Percentiles rank a stretch among this genome's conserved stretches.
phyloP scores from a whole-genome alignment of 2,329 filamentous ascomycete species.

The Diaporthe humulicola region DNA sequence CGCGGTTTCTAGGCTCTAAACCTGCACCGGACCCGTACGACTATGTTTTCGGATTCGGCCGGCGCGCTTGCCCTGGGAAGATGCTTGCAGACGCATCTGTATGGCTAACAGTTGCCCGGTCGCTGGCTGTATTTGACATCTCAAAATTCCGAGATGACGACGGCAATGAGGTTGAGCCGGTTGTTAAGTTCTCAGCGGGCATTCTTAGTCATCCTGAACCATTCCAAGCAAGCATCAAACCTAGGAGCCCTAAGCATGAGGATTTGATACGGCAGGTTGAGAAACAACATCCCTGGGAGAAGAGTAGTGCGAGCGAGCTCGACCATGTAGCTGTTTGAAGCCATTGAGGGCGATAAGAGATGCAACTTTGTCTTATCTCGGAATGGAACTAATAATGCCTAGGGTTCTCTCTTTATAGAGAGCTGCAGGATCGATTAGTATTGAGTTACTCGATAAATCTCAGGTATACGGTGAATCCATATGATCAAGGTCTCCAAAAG shows the following conservation, averaged over 20 bases:
- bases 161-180: conserved; percentile 48
- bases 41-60: conserved; percentile 39
- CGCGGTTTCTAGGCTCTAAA: conserved; percentile 40
- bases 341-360: not conserved
- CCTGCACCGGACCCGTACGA: conserved; percentile 32
- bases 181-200: conserved; percentile 41
- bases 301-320: conserved; percentile 37
- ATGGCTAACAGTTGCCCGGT: conserved; percentile 48
- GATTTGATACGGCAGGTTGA: conserved; percentile 44
- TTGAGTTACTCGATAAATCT: too few relatives aligned
- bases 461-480: not conserved
- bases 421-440: too few relatives aligned
- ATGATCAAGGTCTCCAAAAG: not conserved
- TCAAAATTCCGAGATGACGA: conserved; percentile 52
- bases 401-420: too few relatives aligned
- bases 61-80: conserved; percentile 39
- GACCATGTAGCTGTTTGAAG: not conserved
- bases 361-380: not conserved
- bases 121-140: conserved; percentile 58
- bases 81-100: conserved; percentile 39
- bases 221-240: conserved; percentile 43
- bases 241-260: conserved; percentile 45
- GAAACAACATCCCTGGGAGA: conserved; percentile 42
- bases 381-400: not conserved
- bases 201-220: conserved; percentile 44